Conservation (phyloP, 768 basidiomycete genomes). For the Dioszegia crocea region DNA sequence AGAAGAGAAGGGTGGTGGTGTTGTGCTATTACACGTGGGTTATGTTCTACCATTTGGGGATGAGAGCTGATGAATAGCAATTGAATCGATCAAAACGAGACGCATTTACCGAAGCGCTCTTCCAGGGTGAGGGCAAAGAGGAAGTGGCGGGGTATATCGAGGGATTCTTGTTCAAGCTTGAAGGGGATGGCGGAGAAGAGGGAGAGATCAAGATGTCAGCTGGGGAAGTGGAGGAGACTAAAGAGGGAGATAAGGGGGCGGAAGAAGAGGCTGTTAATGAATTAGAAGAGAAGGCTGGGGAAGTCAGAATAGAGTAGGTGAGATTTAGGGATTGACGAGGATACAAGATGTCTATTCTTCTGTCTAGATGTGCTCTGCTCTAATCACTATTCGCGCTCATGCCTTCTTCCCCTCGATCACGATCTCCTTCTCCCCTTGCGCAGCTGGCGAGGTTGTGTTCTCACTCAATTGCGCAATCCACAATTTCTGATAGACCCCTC, state of each 20-base stretch:
- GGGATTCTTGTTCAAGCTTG: conserved; percentile 60
- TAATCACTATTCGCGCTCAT: neutral
- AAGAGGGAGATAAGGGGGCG: conserved; percentile 70
- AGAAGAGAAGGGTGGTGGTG: conserved; percentile 46
- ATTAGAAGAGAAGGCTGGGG: conserved; percentile 48
- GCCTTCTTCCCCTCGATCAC: neutral
- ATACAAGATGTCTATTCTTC: neutral
- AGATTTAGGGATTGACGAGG: neutral
- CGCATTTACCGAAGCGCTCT: conserved; percentile 45
- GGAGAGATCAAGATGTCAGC: conserved; percentile 77
- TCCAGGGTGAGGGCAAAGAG: conserved; percentile 48
- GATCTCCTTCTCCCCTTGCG: neutral
- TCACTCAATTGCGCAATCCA: conserved; percentile 50
- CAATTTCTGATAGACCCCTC: conserved; percentile 49
- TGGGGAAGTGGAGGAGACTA: conserved; percentile 65
- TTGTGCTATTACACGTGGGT: conserved; percentile 43
- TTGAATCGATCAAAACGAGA: conserved; percentile 39
- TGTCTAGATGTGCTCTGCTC: neutral
- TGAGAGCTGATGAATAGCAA: conserved; percentile 29
- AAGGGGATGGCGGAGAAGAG: conserved; percentile 66
- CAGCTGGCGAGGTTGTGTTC: conserved; percentile 13
- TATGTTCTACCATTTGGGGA: too few relatives aligned
- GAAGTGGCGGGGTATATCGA: conserved; percentile 50
- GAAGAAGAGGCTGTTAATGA: conserved; percentile 81
- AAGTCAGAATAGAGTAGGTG: conserved; percentile 34